Evolutionary conservation across 2,329 filamentous ascomycete species (phyloP), one percentile per base, ranked within the genome.

Genomic region (Cercospora janseana): DNA sequence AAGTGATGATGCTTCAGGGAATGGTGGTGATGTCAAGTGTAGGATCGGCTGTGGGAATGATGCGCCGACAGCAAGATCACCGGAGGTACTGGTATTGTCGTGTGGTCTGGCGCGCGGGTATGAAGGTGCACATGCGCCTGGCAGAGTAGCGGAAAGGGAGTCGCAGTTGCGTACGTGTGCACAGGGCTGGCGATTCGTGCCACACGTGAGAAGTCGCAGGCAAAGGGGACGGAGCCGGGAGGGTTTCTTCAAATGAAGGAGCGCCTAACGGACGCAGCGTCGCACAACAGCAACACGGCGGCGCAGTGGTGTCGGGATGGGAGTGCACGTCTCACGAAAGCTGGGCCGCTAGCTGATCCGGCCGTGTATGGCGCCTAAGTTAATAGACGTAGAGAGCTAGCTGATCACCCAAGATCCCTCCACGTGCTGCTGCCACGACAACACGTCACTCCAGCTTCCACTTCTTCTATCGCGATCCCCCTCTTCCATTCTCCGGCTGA

Each of bases 401-500:
- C 35, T 38, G 35, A 38, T 38, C 35, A 23, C 23, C 46, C 37
- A 27, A 34, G 37, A 43, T 35, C 27, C 44, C 23, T 38, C 31
- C 20, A 24, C 20, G 21, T 32, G 44, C 49, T 32, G 48, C 37
- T 43, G 28, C 37, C 49, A 31, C 34, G 12, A 41, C 46, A 34
- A 52, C 50, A 27, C 44, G 32, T 44, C 44, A 32, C 29, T 32
- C 28, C 27, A 38, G 48, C 48, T 20, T 37, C 40, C 21, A 20
- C 15, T 26, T 51, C 42, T 32, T 15, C 37, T 41, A 16, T 46
- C 50, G 38, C 50, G 16, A 38, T 18, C 35, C 50, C 45, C 50
- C 45, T 40, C 50, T 40, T 43, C 37, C 27, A 46, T 51, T 51
- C 42, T 43, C 41, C 40, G 40, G 40, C 51, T 53, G 51, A 49